phyloP scores from a whole-genome alignment of 768 basidiomycete genomes.

The Termitomyces sp. region DNA sequence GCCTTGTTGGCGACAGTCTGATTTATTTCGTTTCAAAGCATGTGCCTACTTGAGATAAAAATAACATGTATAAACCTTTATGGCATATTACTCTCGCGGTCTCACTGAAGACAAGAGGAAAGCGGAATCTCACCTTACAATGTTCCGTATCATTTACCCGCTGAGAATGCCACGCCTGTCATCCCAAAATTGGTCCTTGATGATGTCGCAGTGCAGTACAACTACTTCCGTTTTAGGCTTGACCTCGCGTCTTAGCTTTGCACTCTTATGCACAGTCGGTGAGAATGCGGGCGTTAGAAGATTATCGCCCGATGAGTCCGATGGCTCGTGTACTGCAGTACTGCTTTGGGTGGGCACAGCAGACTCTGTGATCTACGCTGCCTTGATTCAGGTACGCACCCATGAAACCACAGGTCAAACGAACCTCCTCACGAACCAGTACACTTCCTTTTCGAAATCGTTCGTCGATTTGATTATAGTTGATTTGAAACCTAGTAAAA shows the following conservation, averaged over 20 bases:
- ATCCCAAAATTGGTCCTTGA: slow-evolving; percentile 77
- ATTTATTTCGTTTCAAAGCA: neutral
- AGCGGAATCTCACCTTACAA: neutral
- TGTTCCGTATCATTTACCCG: slow-evolving; percentile 18
- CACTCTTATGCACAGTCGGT: slow-evolving; percentile 5
- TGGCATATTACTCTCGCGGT: neutral
- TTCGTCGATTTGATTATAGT: slow-evolving; percentile 74
- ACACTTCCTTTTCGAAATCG: slow-evolving; percentile 84
- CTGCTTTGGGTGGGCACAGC: neutral
- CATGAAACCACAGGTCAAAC: neutral
- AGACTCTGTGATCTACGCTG: slow-evolving; percentile 4
- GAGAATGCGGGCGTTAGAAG: neutral
- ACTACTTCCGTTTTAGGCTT: slow-evolving; percentile 40
- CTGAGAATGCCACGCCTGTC: slow-evolving; percentile 48
- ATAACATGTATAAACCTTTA: neutral
- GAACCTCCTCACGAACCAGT: slow-evolving; percentile 61
- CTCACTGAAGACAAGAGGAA: neutral
- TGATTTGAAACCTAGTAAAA: slow-evolving; percentile 74
- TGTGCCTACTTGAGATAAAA: neutral
- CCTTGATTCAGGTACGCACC: neutral
- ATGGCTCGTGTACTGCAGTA: neutral
- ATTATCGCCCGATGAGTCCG: neutral
- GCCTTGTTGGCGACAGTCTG: slow-evolving; percentile 49
- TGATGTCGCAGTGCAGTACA: slow-evolving; percentile 79
- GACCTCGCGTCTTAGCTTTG: slow-evolving; percentile 23